Evolutionary conservation across 2,329 filamentous ascomycete species (phyloP).

Genomic region (Annulohypoxylon truncatum): DNA sequence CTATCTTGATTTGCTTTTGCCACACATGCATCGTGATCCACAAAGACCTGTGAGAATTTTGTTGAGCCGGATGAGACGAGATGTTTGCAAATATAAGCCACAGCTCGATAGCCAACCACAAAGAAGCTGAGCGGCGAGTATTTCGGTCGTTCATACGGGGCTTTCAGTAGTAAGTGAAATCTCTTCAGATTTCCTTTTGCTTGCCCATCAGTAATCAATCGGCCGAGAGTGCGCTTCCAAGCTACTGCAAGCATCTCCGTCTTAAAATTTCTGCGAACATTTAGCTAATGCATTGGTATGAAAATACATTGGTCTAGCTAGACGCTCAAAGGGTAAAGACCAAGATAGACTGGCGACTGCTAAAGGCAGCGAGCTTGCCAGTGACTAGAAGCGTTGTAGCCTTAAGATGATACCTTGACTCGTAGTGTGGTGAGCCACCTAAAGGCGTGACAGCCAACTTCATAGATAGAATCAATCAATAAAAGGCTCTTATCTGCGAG

Average conservation of each 20-base stretch:
- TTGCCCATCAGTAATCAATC: slow-evolving; percentile 5
- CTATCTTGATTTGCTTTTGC: neutral
- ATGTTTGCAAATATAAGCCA: slow-evolving; percentile 14
- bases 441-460: neutral
- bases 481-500: neutral
- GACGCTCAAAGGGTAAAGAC: neutral
- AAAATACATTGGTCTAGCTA: neutral
- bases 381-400: neutral
- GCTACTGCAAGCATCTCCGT: neutral
- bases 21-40: slow-evolving; percentile 20
- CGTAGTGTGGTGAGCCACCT: neutral
- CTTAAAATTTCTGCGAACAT: slow-evolving; percentile 1
- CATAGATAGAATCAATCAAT: neutral
- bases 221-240: neutral
- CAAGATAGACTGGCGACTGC: neutral
- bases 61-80: slow-evolving; percentile 13
- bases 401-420: neutral
- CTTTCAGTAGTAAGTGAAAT: slow-evolving; percentile 11
- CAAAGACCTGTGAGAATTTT: slow-evolving; percentile 21
- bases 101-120: slow-evolving; percentile 19
- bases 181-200: slow-evolving; percentile 13
- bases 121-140: slow-evolving; percentile 11
- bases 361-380: neutral
- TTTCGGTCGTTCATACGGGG: slow-evolving; percentile 26
- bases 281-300: slow-evolving; percentile 12